These are phyloP conservation scores for Paecilomyces variotii DNA, from an alignment of 2,329 filamentous ascomycete species.

Conservation along the genomic window DNA sequence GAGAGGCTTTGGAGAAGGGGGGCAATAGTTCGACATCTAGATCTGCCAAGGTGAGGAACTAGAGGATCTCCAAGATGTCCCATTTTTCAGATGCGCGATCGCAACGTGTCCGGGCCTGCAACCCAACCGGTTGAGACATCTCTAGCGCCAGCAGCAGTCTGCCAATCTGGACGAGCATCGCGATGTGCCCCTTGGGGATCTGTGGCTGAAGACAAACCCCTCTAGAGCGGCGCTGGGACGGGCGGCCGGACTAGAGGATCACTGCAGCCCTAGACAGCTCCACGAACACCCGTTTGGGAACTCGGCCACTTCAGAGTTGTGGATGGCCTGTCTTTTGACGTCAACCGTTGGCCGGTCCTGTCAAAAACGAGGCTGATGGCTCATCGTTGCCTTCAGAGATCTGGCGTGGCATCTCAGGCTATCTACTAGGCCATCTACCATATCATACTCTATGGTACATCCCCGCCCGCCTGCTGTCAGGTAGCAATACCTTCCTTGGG, in stretches of 20 bases:
- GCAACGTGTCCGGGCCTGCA: not conserved
- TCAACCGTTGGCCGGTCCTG: not conserved
- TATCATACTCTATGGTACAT: not conserved
- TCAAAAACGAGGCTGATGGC: not conserved
- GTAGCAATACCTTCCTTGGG: not conserved
- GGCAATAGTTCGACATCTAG: not conserved
- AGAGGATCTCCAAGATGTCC: not conserved
- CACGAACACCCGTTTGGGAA: not conserved
- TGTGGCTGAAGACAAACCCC: not conserved
- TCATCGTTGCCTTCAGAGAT: not conserved
- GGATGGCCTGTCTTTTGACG: not conserved
- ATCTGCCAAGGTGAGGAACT: not conserved
- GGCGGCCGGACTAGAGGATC: not conserved
- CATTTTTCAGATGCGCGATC: not conserved
- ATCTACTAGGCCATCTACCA: not conserved
- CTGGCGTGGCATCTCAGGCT: not conserved
- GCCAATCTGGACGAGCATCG: not conserved
- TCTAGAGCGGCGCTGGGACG: not conserved
- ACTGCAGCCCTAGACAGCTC: not conserved
- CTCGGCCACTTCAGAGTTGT: not conserved
- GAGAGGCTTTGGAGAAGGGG: not conserved
- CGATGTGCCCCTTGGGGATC: not conserved
- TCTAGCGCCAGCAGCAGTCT: not conserved
- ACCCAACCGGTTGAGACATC: not conserved
- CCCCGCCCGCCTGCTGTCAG: not conserved